Percentiles rank a stretch among this genome's conserved stretches.
Conservation (phyloP, 2,329 filamentous ascomycete species). For the Penicillium crustosum region DNA sequence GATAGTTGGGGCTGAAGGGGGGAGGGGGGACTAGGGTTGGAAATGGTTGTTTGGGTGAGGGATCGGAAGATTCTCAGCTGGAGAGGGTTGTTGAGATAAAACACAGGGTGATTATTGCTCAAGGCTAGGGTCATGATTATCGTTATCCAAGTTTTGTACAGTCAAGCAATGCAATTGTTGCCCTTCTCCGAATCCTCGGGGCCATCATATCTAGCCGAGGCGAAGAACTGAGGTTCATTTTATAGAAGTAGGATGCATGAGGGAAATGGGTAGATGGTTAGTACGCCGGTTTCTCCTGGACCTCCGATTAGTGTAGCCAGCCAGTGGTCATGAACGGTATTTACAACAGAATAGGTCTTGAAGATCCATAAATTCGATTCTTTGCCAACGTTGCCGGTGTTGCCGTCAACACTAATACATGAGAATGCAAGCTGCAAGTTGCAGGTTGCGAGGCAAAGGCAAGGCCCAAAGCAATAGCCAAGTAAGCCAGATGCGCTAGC, state of each 20-base stretch:
- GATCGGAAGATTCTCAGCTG: too few species aligned
- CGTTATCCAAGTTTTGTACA: neutral
- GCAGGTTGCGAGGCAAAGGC: neutral
- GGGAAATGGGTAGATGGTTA: neutral
- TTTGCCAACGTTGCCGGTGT: neutral
- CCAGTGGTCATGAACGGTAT: neutral
- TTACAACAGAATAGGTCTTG: neutral
- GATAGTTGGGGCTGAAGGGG: neutral
- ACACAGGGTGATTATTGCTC: neutral
- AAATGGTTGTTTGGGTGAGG: neutral
- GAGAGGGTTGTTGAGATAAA: neutral
- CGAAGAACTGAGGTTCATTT: neutral
- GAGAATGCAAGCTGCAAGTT: constrained; percentile 1
- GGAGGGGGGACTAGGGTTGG: too few species aligned
- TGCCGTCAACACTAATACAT: constrained; percentile 6
- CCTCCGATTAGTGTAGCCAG: neutral
- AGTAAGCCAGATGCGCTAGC: constrained; percentile 1
- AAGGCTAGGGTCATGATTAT: neutral
- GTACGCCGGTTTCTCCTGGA: neutral
- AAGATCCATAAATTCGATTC: neutral
- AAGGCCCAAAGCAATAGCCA: neutral
- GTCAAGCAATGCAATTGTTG: neutral
- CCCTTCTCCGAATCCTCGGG: neutral
- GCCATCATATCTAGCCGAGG: neutral
- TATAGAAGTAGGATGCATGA: neutral